These are phyloP conservation scores for Besnoitia besnoiti DNA, from an alignment of 169 alveolate genomes.

Conservation along the genomic window DNA sequence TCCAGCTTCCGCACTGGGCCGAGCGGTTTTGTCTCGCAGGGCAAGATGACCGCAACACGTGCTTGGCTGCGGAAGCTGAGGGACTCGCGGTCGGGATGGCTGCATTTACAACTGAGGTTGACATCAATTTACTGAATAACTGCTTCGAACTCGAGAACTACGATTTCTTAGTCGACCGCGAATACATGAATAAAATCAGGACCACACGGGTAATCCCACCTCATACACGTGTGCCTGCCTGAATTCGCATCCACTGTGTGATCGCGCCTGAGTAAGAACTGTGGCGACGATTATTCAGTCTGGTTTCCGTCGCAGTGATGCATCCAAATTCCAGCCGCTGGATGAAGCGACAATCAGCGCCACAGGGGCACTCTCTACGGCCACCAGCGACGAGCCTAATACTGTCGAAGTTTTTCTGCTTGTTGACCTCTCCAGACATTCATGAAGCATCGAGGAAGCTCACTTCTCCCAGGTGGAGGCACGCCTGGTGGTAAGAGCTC, in stretches of 20 bases:
- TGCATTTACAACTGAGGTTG: constrained; percentile 85
- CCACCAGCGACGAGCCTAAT: too few species aligned
- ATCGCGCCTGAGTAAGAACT: background rate
- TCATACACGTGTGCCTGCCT: background rate
- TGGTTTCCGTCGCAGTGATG: too few species aligned
- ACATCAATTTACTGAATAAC: constrained; percentile 69
- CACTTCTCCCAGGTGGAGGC: background rate
- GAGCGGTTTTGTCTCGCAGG: constrained; percentile 3
- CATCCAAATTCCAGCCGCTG: background rate
- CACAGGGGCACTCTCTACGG: too few species aligned
- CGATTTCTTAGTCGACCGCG: constrained; percentile 54
- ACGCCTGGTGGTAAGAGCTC: background rate
- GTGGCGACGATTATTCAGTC: background rate
- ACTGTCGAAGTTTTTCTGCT: too few species aligned
- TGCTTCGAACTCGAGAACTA: constrained; percentile 70
- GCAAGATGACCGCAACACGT: constrained; percentile 21
- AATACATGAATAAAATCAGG: constrained; percentile 31
- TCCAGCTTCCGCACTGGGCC: too few species aligned
- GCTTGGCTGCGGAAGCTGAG: constrained; percentile 44
- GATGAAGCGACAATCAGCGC: background rate
- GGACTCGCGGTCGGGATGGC: constrained; percentile 86
- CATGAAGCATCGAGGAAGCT: constrained; percentile 10
- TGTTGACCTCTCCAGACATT: too few species aligned
- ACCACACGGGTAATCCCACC: constrained; percentile 27
- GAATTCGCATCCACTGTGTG: background rate